These are phyloP conservation scores for Lizonia empirigonia DNA, from an alignment of 2,329 filamentous ascomycete genomes.

Conservation along the genomic window DNA sequence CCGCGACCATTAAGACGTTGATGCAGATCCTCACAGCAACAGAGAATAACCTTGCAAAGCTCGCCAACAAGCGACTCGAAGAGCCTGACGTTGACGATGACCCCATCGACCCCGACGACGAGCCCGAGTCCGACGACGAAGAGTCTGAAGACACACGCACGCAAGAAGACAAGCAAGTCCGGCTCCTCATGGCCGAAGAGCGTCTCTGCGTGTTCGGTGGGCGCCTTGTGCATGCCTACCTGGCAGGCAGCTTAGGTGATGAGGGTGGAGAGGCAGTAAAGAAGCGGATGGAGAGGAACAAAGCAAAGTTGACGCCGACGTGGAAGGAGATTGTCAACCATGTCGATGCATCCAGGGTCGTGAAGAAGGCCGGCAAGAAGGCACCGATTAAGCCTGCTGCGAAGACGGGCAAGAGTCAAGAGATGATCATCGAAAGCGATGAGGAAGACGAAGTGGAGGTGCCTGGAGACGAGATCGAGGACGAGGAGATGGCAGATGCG, in stretches of 20 bases:
- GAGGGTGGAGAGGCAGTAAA: slow-evolving; percentile 61
- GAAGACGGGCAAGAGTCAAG: slow-evolving; percentile 52
- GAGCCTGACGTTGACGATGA: slow-evolving; percentile 70
- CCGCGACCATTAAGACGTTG: slow-evolving; percentile 68
- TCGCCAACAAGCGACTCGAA: slow-evolving; percentile 45
- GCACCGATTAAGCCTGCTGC: slow-evolving; percentile 48
- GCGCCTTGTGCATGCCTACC: slow-evolving; percentile 81
- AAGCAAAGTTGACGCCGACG: slow-evolving; percentile 78
- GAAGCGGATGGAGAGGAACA: slow-evolving; percentile 77
- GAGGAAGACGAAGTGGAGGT: slow-evolving; percentile 32
- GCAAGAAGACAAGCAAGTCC: slow-evolving; percentile 62
- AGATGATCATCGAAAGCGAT: slow-evolving; percentile 43
- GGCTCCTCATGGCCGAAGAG: slow-evolving; percentile 79
- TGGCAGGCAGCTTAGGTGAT: slow-evolving; percentile 73
- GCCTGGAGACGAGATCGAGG: slow-evolving; percentile 35
- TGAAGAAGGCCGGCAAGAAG: slow-evolving; percentile 28
- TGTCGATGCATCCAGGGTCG: slow-evolving; percentile 65
- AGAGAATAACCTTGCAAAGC: slow-evolving; percentile 67
- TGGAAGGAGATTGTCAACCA: slow-evolving; percentile 84
- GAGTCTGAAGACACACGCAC: slow-evolving; percentile 48
- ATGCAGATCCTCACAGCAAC: slow-evolving; percentile 76
- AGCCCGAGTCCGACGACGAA: slow-evolving; percentile 65
- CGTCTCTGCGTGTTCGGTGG: slow-evolving; percentile 83
- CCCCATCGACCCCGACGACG: slow-evolving; percentile 69
- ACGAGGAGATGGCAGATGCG: slow-evolving; percentile 50